These are phyloP conservation scores for Clarireedia homoeocarpa DNA, from an alignment of 2,329 filamentous ascomycete genomes.

Conservation along the genomic window DNA sequence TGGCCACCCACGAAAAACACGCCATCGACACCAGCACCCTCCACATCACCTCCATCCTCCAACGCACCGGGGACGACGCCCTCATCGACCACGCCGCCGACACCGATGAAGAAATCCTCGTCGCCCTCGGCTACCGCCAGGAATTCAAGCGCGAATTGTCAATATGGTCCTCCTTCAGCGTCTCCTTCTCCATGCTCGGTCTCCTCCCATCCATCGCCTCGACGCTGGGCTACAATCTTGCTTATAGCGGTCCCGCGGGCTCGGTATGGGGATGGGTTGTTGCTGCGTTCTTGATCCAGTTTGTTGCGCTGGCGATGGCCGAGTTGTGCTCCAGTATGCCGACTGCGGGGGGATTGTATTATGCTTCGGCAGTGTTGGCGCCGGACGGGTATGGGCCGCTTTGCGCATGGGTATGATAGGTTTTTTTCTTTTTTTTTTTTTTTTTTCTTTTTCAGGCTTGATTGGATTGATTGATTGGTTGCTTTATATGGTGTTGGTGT, in stretches of 20 bases:
- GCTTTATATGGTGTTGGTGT: no score
- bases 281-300: slow-evolving; percentile 57
- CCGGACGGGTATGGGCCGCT: slow-evolving; percentile 24
- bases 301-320: slow-evolving; percentile 51
- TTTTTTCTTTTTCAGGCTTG: no score
- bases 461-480: no score
- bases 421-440: not conserved
- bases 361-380: slow-evolving; percentile 40
- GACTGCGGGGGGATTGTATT: slow-evolving; percentile 56
- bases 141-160: slow-evolving; percentile 28
- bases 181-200: slow-evolving; percentile 31
- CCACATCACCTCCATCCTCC: slow-evolving; percentile 11
- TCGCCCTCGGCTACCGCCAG: slow-evolving; percentile 25
- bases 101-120: slow-evolving; percentile 15
- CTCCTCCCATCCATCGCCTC: slow-evolving; percentile 33
- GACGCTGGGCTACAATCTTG: slow-evolving; percentile 30
- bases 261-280: slow-evolving; percentile 58
- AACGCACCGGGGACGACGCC: slow-evolving; percentile 8
- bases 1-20: not conserved
- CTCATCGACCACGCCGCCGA: slow-evolving; percentile 7
- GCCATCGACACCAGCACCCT: slow-evolving; percentile 7
- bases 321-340: slow-evolving; percentile 59
- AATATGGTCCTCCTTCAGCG: slow-evolving; percentile 29
- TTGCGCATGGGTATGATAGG: slow-evolving; percentile 11
- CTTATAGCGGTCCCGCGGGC: slow-evolving; percentile 29